Conservation (phyloP, 352 stramenopile species). For the Saprolegnia parasitica region DNA sequence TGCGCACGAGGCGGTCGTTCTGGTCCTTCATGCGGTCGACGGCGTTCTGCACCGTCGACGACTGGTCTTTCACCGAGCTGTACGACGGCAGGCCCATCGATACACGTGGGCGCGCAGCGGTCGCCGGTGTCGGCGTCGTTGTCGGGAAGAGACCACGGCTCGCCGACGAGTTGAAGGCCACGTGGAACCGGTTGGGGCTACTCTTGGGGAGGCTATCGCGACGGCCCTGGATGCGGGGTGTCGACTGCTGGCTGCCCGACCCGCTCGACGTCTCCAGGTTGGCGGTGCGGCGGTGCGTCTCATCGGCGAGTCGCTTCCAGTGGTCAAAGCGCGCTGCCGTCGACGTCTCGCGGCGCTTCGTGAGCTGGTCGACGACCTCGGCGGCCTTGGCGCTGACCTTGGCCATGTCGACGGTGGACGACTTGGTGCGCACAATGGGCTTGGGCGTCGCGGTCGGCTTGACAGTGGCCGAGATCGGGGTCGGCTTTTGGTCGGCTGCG, state of each 20-base stretch:
- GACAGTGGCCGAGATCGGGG: background rate
- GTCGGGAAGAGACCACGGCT: conserved; percentile 2
- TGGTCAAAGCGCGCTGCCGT: background rate
- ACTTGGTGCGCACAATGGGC: too few relatives aligned
- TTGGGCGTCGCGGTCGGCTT: too few relatives aligned
- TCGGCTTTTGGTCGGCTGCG: background rate
- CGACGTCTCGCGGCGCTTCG: background rate
- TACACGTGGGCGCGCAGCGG: background rate
- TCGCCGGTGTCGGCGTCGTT: background rate
- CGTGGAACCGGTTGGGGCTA: background rate
- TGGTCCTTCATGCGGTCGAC: conserved; percentile 10
- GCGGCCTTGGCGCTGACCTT: background rate
- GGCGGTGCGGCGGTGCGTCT: background rate
- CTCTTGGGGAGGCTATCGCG: conserved; percentile 5
- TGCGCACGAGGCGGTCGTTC: background rate
- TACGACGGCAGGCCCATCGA: conserved; percentile 7
- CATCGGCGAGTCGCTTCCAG: background rate
- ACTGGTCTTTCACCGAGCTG: conserved; percentile 1
- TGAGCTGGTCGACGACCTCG: background rate
- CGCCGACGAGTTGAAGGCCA: conserved; percentile 11
- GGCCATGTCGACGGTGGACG: background rate
- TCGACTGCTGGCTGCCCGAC: conserved; percentile 5
- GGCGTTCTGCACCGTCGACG: background rate
- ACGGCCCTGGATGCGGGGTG: background rate
- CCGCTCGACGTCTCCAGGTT: conserved; percentile 10